A percentile compares a stretch with the other conserved stretches of the same genome.
These are phyloP conservation scores for Calonectria pauciramosa DNA, from an alignment of 2,329 filamentous ascomycete species.

Conservation along the genomic window DNA sequence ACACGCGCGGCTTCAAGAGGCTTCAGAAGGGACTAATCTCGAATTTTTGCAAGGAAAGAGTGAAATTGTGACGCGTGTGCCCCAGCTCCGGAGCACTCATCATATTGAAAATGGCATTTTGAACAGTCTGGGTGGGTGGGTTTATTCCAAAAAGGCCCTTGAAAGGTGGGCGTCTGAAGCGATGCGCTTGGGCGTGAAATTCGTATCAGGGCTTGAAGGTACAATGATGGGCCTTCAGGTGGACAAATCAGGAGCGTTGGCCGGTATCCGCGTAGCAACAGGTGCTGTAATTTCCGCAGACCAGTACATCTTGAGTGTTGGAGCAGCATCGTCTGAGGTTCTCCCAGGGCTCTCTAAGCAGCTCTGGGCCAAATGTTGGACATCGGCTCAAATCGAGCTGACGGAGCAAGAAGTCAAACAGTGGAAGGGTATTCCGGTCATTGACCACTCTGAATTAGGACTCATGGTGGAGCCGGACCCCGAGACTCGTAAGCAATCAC, in stretches of 20 bases:
- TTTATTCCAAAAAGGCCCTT: slow-evolving; percentile 27
- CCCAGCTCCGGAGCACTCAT: slow-evolving; percentile 11
- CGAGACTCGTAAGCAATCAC: slow-evolving; percentile 22
- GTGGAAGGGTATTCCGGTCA: slow-evolving; percentile 24
- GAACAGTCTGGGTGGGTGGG: slow-evolving; percentile 27
- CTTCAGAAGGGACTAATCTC: slow-evolving; percentile 2
- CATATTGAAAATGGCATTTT: slow-evolving; percentile 20
- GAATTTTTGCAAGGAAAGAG: slow-evolving; percentile 18
- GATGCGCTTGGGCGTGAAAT: slow-evolving; percentile 18
- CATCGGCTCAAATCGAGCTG: slow-evolving; percentile 27
- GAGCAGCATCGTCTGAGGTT: slow-evolving; percentile 27
- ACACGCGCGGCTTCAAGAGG: slow-evolving; percentile 7
- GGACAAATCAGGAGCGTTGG: slow-evolving; percentile 3
- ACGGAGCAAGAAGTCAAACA: slow-evolving; percentile 19
- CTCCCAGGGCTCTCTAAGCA: slow-evolving; percentile 23
- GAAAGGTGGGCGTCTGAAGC: slow-evolving; percentile 27
- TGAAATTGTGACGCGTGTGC: slow-evolving; percentile 17
- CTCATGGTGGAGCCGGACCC: slow-evolving; percentile 28
- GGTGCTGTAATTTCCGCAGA: slow-evolving; percentile 18
- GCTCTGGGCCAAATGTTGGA: slow-evolving; percentile 32
- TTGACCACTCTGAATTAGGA: slow-evolving; percentile 28
- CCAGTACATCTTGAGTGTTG: slow-evolving; percentile 26
- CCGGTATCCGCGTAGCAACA: slow-evolving; percentile 24
- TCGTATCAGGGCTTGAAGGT: slow-evolving; percentile 18
- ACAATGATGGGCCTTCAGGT: slow-evolving; percentile 20